Evolutionary conservation across 1,284 basidiomycete species (phyloP).

Genomic region (Vanrija humicola): DNA sequence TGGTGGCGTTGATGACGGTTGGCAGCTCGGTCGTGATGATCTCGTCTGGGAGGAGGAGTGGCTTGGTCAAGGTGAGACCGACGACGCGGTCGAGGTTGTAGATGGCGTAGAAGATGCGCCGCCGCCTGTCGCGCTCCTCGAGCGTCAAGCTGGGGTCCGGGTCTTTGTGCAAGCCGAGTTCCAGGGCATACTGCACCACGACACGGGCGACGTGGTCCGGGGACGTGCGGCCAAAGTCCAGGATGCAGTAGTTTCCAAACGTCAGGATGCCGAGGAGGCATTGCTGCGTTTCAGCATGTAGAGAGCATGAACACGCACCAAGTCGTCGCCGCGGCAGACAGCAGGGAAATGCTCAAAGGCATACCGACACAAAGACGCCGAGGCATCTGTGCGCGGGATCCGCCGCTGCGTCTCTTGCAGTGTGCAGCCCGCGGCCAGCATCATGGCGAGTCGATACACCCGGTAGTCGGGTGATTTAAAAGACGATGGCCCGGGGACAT

Average conservation of each 20-base stretch:
- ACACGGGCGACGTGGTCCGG: conserved; percentile 6
- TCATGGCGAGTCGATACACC: not conserved
- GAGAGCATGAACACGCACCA: not conserved
- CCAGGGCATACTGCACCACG: conserved; percentile 1
- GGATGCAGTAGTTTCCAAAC: not conserved
- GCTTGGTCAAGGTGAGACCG: not conserved
- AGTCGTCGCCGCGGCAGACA: not conserved
- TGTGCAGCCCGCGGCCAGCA: not conserved
- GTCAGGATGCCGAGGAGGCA: too few relatives aligned
- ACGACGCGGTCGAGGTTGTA: conserved; percentile 5
- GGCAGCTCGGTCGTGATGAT: not conserved
- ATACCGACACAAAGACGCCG: not conserved
- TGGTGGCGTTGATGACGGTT: too few relatives aligned
- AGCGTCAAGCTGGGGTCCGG: not conserved
- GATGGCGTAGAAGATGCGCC: conserved; percentile 10
- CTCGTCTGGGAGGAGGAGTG: not conserved
- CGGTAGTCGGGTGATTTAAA: not conserved
- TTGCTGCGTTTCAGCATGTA: too few relatives aligned
- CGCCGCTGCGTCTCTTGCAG: not conserved
- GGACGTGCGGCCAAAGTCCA: conserved; percentile 8
- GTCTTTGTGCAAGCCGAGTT: conserved; percentile 8
- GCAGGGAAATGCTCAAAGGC: not conserved
- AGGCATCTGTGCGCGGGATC: not conserved
- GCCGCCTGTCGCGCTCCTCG: conserved; percentile 4
- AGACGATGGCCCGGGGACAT: not conserved